Base-by-base conservation (phyloP, 805 yeast species). In the Jamesozyma piceae region DNA sequence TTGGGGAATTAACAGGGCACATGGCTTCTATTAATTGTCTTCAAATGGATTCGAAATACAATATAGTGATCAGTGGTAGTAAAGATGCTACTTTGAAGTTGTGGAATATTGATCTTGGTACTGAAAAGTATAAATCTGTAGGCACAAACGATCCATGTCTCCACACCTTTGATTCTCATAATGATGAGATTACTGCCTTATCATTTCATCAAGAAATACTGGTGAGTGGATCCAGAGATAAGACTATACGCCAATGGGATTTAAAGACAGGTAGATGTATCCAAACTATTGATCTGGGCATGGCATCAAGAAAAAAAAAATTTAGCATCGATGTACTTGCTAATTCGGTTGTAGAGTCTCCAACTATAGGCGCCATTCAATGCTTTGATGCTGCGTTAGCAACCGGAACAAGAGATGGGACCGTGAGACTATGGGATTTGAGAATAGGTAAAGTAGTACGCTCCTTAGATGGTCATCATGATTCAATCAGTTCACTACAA, bases 181-280 rank as follows among this genome's bases (percentile, higher is more conserved):
- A 78, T 31, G 87, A 74, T 42, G 82, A 77, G 50, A 70, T 82
- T 34, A 76, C 82, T 0, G 80, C 85, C 0, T 54, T 82, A 32
- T 72, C 78, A 49, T 72, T 74, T 54, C 72, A 71, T 48, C 68
- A 70, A 17, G 64, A 64, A 28, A 70, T 70, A 10, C 54, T 82
- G 37, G 77, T 82, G 2, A 72, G 82, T 35, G 87, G 87, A 0
- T 80, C 89, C 0, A 71, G 72, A 35, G 92, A 82, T 55, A 68
- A 75, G 39, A 82, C 89, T 0, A 72, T 83, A 9, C 69, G 87
- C 37, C 86, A 80, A 56, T 82, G 90, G 90, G 90, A 82, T 60
- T 49, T 78, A 50, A 66, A 59, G 24, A 71, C 78, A 0, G 88
- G 87, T 0, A 73, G 74, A 48, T 79, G 87, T 57, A 47, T 78